Evolutionary conservation across 2,329 filamentous ascomycete genomes (phyloP), one percentile per base, ranked within the genome.

Genomic region (Aspergillus pseudoterreus): DNA sequence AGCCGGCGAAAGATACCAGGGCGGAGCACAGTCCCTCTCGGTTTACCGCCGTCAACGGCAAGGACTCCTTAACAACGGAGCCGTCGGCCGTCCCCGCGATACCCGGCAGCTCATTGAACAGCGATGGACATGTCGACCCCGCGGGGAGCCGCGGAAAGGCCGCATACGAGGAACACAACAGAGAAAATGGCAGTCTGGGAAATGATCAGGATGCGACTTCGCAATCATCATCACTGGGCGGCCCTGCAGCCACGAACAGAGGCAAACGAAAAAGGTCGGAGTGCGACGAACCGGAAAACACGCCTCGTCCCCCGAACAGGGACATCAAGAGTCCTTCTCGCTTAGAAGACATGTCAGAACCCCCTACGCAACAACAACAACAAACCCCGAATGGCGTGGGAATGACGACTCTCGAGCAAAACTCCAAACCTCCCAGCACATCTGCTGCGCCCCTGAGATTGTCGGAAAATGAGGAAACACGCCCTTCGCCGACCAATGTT

Each of bases 231-330:
- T 64, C 66, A n/a, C 54, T 57, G 11, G 33, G 47, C 27, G 51
- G 56, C 41, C 43, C 57, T 12, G 49, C 53, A 36, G 45, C 51
- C 15, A 51, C 57, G 51, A 60, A 59, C 57, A 87, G 86, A 70
- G 82, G 84, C 62, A 80, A 79, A 58, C 70, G 78, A 52, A 92
- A 90, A 70, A 82, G 88, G 54, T 90, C 88, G 6, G 73, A 77
- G 43, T 88, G 86, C 5, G 68, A 75, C 35, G 85, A 85, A 50
- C 69, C 63, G 38, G 60, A 58, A 59, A 64, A 55, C 52, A 58
- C 55, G 57, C 59, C 46, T 64, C 71, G 49, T 69, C 61, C 32
- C 54, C 59, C 47, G 63, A 66, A 53, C 62, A 56, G 60, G 71
- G 59, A 62, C 71, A 71, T 66, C 45, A 65, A 53, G 61, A 73